Evolutionary conservation across 2,329 filamentous ascomycete genomes (phyloP).

Genomic region (Tolypocladium sp.): DNA sequence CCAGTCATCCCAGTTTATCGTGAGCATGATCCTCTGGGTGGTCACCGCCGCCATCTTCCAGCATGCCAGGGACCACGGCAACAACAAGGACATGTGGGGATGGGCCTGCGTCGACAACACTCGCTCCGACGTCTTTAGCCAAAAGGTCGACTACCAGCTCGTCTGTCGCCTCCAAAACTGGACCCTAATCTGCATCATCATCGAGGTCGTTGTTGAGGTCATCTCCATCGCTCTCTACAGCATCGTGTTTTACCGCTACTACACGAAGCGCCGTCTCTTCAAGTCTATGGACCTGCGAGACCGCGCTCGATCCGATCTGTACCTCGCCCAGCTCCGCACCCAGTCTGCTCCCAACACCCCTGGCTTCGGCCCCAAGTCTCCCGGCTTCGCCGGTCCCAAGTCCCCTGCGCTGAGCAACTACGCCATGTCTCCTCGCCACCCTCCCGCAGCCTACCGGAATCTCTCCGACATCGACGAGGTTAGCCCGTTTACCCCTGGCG

Average conservation of each 20-base stretch:
- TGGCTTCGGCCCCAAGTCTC: conserved; percentile 65
- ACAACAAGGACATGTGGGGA: conserved; percentile 89
- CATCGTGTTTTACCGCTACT: conserved; percentile 94
- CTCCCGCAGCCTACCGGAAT: conserved; percentile 46
- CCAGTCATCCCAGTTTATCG: conserved; percentile 53
- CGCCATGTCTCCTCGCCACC: conserved; percentile 52
- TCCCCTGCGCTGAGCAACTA: conserved; percentile 35
- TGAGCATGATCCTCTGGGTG: conserved; percentile 88
- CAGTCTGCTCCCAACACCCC: conserved; percentile 95
- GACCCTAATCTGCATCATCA: conserved; percentile 92
- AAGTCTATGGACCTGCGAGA: conserved; percentile 97
- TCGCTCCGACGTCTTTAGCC: conserved; percentile 64
- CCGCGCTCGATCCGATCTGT: conserved; percentile 87
- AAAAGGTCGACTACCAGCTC: conserved; percentile 80
- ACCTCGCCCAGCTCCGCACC: conserved; percentile 73
- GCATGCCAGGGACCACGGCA: conserved; percentile 56
- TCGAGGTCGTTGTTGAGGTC: conserved; percentile 87
- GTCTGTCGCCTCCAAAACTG: conserved; percentile 91
- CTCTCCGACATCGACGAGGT: conserved; percentile 33
- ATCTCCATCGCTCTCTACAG: conserved; percentile 90
- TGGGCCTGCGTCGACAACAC: conserved; percentile 95
- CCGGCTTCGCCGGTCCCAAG: conserved; percentile 15
- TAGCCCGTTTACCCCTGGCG: conserved; percentile 43
- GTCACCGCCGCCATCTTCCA: conserved; percentile 79
- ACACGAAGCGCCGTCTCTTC: conserved; percentile 87